These are phyloP conservation scores for Pseudoscleropodium purum DNA, from an alignment of 225 moss, liverwort and hornwort genomes.

Conservation along the genomic window DNA sequence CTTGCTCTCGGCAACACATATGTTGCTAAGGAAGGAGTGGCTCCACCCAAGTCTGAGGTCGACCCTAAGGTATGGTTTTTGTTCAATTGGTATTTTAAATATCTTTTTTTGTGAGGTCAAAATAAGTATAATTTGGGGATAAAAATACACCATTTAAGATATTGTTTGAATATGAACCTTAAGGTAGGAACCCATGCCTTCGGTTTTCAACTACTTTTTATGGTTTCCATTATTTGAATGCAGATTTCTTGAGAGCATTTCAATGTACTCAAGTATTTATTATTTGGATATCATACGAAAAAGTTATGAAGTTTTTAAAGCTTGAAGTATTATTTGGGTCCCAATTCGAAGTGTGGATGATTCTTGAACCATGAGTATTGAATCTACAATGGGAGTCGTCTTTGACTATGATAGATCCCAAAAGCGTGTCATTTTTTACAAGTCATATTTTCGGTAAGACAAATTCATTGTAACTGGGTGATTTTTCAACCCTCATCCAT, in stretches of 20 bases:
- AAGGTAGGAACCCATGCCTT: not conserved
- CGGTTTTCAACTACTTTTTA: not conserved
- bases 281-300: not conserved
- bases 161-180: not conserved
- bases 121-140: too few relatives aligned
- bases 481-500: not conserved
- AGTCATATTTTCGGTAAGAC: not conserved
- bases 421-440: not conserved
- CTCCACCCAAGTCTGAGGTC: conserved; percentile 53
- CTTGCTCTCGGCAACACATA: conserved; percentile 81
- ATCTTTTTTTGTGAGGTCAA: not conserved
- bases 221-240: not conserved
- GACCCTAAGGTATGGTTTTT: conserved; percentile 26
- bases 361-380: not conserved
- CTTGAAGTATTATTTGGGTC: not conserved
- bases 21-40: conserved; percentile 25
- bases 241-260: too few relatives aligned
- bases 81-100: not conserved
- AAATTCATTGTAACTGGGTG: not conserved
- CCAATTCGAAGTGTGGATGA: not conserved
- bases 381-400: not conserved
- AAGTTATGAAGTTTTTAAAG: not conserved
- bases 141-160: too few relatives aligned
- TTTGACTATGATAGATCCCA: not conserved
- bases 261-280: not conserved